Evolutionary conservation across 1,284 basidiomycete species (phyloP), one percentile per base, ranked within the genome.

Genomic region (Exsudoporus floridanus): DNA sequence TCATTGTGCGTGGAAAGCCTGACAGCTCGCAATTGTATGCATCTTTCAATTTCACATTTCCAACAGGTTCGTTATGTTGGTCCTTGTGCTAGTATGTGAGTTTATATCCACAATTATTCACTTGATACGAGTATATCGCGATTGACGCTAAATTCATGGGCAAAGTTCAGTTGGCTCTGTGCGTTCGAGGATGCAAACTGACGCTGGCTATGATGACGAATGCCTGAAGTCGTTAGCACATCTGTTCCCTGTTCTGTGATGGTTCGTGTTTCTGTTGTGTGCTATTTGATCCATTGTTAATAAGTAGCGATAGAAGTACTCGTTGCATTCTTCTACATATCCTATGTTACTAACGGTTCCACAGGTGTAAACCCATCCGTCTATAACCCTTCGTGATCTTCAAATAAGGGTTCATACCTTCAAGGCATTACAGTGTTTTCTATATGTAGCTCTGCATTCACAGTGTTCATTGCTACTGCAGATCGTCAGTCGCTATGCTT

Each of bases 51-150:
- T 5, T 28, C n/a, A 35, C 8, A 7, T 4, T 35, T 23, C 12
- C n/a, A n/a, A n/a, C 8, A 52, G 50, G 40, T 49, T 34, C 50
- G 50, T 27, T 52, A 52, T 25, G 7, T 37, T 21, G 50, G 50
- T 16, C 33, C 40, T 19, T 36, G 28, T 31, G 14, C 16, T 2
- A 7, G 28, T 31, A 25, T 18, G 21, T 50, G 23, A 13, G 49
- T 48, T 30, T 23, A 21, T 33, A 12, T 33, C 30, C 30, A 27
- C 25, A 28, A 31, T 5, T 6, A 10, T 28, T 4, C n/a, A 7
- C 34, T 18, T 0, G 9, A 5, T n/a, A n/a, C n/a, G 2, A 9
- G 23, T 23, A 19, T 3, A 27, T 13, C 7, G 1, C 9, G 27
- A 12, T 12, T 41, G n/a, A 40, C 5, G 0, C 14, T 34, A 13